Evolutionary conservation across 176 grass and related monocot species (phyloP).

Genomic region (Chrysopogon serrulatus): DNA sequence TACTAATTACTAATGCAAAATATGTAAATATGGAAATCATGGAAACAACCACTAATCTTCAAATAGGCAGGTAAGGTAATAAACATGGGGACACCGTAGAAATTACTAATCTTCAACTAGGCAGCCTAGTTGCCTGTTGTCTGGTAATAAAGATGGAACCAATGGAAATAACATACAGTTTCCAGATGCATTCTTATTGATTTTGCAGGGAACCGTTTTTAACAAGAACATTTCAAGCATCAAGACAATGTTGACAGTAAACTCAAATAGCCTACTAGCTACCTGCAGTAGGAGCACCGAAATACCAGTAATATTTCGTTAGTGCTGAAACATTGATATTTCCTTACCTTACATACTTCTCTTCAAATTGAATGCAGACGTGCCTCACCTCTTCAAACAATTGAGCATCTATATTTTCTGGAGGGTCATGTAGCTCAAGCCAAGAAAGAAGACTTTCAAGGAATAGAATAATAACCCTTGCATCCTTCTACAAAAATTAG

Average conservation of each 20-base stretch:
- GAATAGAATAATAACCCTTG: constrained; percentile 1
- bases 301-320: not conserved
- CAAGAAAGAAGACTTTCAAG: constrained; percentile 10
- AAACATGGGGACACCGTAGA: not conserved
- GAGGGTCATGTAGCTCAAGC: constrained; percentile 1
- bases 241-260: not conserved
- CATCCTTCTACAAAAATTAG: constrained; percentile 31
- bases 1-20: not conserved
- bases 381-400: constrained; percentile 23
- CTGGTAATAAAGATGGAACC: not conserved
- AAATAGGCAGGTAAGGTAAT: not conserved
- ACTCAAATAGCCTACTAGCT: not conserved
- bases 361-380: constrained; percentile 23
- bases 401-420: not conserved
- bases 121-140: not conserved
- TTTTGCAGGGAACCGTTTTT: not conserved
- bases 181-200: not conserved
- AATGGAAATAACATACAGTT: not conserved
- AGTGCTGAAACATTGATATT: not conserved
- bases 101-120: not conserved
- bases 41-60: not conserved
- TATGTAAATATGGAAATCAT: not conserved
- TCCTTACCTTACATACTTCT: constrained; percentile 18
- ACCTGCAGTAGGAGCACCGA: not conserved
- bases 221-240: not conserved